phyloP scores from a whole-genome alignment of 345 rosid species.

The Murraya koenigii region DNA sequence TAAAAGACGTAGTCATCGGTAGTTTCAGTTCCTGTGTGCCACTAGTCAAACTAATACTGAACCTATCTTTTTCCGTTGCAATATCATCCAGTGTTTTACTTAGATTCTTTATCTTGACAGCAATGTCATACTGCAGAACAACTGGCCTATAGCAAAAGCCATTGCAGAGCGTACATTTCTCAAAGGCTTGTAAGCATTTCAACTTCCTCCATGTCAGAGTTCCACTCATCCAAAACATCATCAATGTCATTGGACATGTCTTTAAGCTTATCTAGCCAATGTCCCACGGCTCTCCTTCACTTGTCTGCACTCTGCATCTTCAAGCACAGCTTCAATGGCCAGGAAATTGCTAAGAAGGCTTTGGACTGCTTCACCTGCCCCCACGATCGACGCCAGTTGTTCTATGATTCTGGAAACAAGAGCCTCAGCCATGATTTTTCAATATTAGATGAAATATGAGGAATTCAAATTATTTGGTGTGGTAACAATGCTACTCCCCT shows the following conservation, averaged over 20 bases:
- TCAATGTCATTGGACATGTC: not conserved
- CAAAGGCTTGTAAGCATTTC: not conserved
- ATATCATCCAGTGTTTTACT: not conserved
- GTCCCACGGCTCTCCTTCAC: not conserved
- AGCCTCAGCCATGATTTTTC: not conserved
- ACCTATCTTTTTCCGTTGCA: not conserved
- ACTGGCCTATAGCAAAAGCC: not conserved
- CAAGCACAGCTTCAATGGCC: not conserved
- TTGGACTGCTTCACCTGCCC: not conserved
- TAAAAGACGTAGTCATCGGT: not conserved
- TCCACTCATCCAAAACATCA: slow-evolving; percentile 1
- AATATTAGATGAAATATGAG: too few species aligned
- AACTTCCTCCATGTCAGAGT: not conserved
- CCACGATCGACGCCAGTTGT: not conserved
- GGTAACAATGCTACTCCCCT: too few species aligned
- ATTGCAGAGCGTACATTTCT: not conserved
- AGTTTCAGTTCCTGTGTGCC: not conserved
- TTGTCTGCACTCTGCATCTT: not conserved
- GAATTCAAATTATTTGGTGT: too few species aligned
- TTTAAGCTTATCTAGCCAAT: not conserved
- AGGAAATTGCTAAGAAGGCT: not conserved
- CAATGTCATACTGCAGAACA: not conserved
- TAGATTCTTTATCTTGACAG: not conserved
- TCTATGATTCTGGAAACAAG: not conserved
- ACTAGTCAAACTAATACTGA: not conserved